Evolutionary conservation across 1,139 yeast species (phyloP).

Genomic region (Yamadazyma atmosphaerica): DNA sequence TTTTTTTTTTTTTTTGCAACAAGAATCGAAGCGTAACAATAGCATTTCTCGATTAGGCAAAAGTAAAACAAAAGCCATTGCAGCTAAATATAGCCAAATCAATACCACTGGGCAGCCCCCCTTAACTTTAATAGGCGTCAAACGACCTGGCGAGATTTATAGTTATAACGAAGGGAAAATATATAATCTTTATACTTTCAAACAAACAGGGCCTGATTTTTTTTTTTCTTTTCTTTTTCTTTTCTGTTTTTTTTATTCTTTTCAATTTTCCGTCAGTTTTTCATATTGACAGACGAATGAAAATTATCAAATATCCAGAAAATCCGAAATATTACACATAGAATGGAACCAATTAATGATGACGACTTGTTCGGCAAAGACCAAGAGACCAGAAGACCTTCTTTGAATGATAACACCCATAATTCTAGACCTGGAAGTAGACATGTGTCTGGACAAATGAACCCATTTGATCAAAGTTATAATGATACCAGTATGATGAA

Average conservation of each 20-base stretch:
- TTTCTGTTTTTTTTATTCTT: not conserved
- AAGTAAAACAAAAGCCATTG: slow-evolving; percentile 5
- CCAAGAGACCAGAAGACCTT: slow-evolving; percentile 7
- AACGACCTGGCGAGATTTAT: not conserved
- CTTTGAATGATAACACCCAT: not conserved
- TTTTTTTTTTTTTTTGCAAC: too few species aligned
- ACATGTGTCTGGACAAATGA: not conserved
- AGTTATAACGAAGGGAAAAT: not conserved
- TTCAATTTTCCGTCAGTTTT: not conserved
- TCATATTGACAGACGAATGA: not conserved
- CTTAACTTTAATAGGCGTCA: not conserved
- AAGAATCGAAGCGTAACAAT: too few species aligned
- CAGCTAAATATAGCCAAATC: slow-evolving; percentile 11
- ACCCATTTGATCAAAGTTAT: slow-evolving; percentile 1
- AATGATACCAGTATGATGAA: slow-evolving; percentile 2
- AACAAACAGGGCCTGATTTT: too few species aligned
- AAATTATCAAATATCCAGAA: not conserved
- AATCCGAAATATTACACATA: too few species aligned
- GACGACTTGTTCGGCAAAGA: slow-evolving; percentile 14
- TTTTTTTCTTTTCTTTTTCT: not conserved
- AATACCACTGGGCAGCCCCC: not conserved
- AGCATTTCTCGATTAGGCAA: slow-evolving; percentile 6
- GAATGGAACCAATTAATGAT: slow-evolving; percentile 4
- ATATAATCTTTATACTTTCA: not conserved
- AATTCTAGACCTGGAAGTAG: not conserved